A percentile compares a stretch with the other conserved stretches of the same genome.
Evolutionary conservation across 1,284 basidiomycete species (phyloP).

Genomic region (Rhizoctonia solani): DNA sequence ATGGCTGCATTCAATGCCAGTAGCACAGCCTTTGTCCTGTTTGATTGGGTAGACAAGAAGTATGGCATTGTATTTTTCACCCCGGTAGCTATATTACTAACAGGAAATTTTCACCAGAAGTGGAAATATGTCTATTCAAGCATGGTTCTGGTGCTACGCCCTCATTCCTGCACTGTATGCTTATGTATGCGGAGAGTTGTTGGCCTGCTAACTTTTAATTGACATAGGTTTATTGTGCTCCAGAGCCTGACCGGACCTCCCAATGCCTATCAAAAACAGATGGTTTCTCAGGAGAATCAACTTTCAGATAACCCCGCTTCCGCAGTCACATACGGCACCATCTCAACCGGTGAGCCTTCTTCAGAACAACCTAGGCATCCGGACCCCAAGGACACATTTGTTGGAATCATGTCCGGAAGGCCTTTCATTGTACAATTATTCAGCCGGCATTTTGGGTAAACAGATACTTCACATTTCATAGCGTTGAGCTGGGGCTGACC

Average conservation of each 20-base stretch:
- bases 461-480: slow-evolving; percentile 23
- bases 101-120: neutral
- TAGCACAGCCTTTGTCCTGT: slow-evolving; percentile 46
- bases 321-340: neutral
- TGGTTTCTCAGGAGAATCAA: neutral
- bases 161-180: slow-evolving; percentile 45
- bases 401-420: slow-evolving; percentile 45
- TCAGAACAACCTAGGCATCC: slow-evolving; percentile 33
- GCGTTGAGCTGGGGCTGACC: neutral
- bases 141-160: slow-evolving; percentile 47
- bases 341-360: neutral
- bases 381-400: slow-evolving; percentile 43
- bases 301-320: neutral
- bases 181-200: neutral
- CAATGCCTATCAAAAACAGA: slow-evolving; percentile 39
- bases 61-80: slow-evolving; percentile 24
- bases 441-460: slow-evolving; percentile 47
- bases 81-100: slow-evolving; percentile 36
- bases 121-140: slow-evolving; percentile 40
- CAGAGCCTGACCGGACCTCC: slow-evolving; percentile 44
- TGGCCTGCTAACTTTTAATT: neutral
- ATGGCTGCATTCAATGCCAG: slow-evolving; percentile 50
- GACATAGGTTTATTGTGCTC: slow-evolving; percentile 44
- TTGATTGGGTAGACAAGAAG: slow-evolving; percentile 41
- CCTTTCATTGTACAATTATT: slow-evolving; percentile 44